Conservation (phyloP, 1,139 yeast genomes). For the Petasospora rhodanensis region DNA sequence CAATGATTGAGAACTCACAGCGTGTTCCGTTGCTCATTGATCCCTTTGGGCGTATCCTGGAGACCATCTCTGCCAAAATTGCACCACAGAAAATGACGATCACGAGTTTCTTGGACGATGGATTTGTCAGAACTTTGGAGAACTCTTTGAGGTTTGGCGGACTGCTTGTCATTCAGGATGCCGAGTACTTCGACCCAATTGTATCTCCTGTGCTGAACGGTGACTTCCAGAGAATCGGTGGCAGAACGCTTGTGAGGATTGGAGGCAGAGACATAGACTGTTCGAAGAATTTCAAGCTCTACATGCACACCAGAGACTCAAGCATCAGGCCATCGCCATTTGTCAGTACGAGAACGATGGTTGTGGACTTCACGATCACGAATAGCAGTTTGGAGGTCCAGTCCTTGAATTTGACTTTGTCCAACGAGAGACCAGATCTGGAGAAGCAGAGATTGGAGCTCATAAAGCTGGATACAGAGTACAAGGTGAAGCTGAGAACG, state of each 20-base stretch:
- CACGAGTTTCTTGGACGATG: conserved; percentile 72
- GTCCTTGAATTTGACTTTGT: conserved; percentile 54
- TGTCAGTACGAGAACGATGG: conserved; percentile 54
- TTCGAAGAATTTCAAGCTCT: conserved; percentile 58
- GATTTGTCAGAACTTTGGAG: conserved; percentile 66
- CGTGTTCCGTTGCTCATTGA: conserved; percentile 65
- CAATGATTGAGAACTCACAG: conserved; percentile 39
- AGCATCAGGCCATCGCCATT: conserved; percentile 45
- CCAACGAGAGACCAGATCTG: conserved; percentile 59
- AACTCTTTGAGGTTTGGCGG: conserved; percentile 86
- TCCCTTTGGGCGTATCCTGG: conserved; percentile 52
- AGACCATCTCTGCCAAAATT: conserved; percentile 35
- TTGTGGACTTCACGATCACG: conserved; percentile 71
- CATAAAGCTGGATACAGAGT: conserved; percentile 54
- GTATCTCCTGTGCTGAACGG: conserved; percentile 56
- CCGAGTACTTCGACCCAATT: conserved; percentile 76
- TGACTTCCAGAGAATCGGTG: conserved; percentile 66
- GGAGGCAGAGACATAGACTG: conserved; percentile 66
- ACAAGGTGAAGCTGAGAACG: conserved; percentile 45
- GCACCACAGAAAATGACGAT: conserved; percentile 40
- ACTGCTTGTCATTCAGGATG: conserved; percentile 64
- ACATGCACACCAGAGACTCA: conserved; percentile 59
- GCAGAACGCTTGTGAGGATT: conserved; percentile 56
- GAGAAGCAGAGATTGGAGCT: conserved; percentile 54
- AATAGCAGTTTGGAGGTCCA: conserved; percentile 60